These are phyloP conservation scores for Malus hybrid DNA, from an alignment of 331 rosid species.

Conservation along the genomic window DNA sequence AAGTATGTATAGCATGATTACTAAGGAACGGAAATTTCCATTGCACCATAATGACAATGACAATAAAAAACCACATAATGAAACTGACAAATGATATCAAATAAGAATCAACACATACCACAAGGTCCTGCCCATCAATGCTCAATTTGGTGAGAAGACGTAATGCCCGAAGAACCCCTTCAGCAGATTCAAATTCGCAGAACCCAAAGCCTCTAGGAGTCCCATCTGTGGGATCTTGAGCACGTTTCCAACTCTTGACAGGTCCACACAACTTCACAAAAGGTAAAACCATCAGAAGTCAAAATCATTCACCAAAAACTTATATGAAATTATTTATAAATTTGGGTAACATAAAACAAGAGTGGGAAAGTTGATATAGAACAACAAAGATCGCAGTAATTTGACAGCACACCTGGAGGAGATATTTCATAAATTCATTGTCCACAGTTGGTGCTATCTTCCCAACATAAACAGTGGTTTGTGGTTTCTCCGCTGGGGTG, in stretches of 20 bases:
- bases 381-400: slow-evolving; percentile 1
- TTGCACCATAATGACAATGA: neutral
- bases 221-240: slow-evolving; percentile 81
- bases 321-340: neutral
- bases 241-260: slow-evolving; percentile 96
- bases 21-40: neutral
- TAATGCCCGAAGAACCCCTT: slow-evolving; percentile 95
- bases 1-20: neutral
- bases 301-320: neutral
- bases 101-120: slow-evolving; percentile 42
- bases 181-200: slow-evolving; percentile 93
- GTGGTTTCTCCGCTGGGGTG: slow-evolving; percentile 78
- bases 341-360: neutral
- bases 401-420: slow-evolving; percentile 60
- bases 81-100: neutral
- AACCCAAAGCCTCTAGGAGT: slow-evolving; percentile 88
- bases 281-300: slow-evolving; percentile 16
- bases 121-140: slow-evolving; percentile 88
- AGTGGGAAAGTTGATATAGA: neutral
- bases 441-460: slow-evolving; percentile 90
- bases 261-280: slow-evolving; percentile 76
- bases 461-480: slow-evolving; percentile 81
- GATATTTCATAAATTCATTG: slow-evolving; percentile 74
- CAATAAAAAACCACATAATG: neutral
- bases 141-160: slow-evolving; percentile 79